Evolutionary conservation across 176 grass and related monocot genomes (phyloP).

Genomic region (Aegilops sharonensis): DNA sequence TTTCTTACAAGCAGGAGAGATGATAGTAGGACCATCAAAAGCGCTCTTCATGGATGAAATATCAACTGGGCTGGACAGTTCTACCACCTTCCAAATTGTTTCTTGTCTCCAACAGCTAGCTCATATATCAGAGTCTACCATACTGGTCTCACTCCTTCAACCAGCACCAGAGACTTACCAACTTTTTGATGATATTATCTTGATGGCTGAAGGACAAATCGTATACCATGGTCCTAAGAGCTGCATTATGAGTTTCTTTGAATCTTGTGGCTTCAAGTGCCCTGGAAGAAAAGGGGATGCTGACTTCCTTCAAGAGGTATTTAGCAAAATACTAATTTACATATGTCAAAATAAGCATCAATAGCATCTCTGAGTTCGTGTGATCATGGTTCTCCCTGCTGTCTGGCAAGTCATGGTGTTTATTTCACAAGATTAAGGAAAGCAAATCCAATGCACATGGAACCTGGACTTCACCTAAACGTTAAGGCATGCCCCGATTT

Average conservation of each 20-base stretch:
- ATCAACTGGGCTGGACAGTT: slow-evolving; percentile 81
- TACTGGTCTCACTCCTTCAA: slow-evolving; percentile 74
- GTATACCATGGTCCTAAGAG: slow-evolving; percentile 63
- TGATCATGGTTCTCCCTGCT: not conserved
- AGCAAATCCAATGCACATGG: not conserved
- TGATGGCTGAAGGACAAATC: slow-evolving; percentile 80
- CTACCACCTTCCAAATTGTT: slow-evolving; percentile 82
- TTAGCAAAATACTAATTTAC: not conserved
- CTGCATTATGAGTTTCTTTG: slow-evolving; percentile 62
- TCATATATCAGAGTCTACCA: slow-evolving; percentile 64
- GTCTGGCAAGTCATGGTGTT: not conserved
- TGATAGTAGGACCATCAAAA: slow-evolving; percentile 82
- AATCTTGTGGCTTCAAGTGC: slow-evolving; percentile 72
- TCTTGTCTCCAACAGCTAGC: slow-evolving; percentile 72
- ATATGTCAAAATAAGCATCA: not conserved
- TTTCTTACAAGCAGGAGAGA: slow-evolving; percentile 53
- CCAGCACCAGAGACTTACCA: slow-evolving; percentile 76
- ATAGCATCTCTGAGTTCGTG: not conserved
- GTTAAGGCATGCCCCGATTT: no score
- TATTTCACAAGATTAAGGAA: not conserved
- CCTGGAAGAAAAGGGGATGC: slow-evolving; percentile 71
- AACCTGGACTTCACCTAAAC: not conserved
- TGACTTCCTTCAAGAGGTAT: slow-evolving; percentile 93
- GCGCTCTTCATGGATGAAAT: slow-evolving; percentile 95
- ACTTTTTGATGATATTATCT: slow-evolving; percentile 89